Evolutionary conservation across 1,139 yeast genomes (phyloP), one percentile per base, ranked within the genome.

Genomic region (Saccharomyces hybrid): DNA sequence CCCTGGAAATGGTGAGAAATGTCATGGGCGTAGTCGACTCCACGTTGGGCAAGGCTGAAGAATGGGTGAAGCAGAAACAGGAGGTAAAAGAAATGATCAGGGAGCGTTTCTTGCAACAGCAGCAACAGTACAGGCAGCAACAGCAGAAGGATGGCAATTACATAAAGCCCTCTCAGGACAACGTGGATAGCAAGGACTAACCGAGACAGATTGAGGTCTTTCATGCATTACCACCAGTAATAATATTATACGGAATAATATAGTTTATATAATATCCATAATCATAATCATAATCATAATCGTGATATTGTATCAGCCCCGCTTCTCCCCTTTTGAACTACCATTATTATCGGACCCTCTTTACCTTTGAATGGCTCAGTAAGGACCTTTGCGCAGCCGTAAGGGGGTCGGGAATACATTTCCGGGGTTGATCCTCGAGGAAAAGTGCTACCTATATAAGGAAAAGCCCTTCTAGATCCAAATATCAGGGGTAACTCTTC

Each of bases 1-100:
- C 96, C 0, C 74, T 93, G 54, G 95, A 87, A 49, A 89, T 91
- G 91, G 85, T 93, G 49, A 78, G 85, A 48, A 86, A 86, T 57
- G 84, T 93, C 34, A 89, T 90, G 58, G 79, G 78, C 51, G 91
- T 90, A 8, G 90, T 95, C 59, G 91, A 86, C 66, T 91, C 86
- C 46, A 90, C 91, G 53, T 74, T 93, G 56, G 85, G 81, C 51
- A 83, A 84, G 60, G 96, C 96, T 0, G 97, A 91, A 67, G 73
- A 76, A 34, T 91, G 97, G 97, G 81, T 82, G 6, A 81, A 77
- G 42, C 78, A 78, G 13, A 80, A 74, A 58, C 72, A 71, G 54
- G 68, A 64, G 51, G 56, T 66, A 26, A 67, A 67, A 50, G 71
- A 69, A 55, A 54, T 64, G 54, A 53, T 68, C 23, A 62, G 63